Conservation (phyloP, 169 alveolate genomes). For the Eimeria maxima region DNA sequence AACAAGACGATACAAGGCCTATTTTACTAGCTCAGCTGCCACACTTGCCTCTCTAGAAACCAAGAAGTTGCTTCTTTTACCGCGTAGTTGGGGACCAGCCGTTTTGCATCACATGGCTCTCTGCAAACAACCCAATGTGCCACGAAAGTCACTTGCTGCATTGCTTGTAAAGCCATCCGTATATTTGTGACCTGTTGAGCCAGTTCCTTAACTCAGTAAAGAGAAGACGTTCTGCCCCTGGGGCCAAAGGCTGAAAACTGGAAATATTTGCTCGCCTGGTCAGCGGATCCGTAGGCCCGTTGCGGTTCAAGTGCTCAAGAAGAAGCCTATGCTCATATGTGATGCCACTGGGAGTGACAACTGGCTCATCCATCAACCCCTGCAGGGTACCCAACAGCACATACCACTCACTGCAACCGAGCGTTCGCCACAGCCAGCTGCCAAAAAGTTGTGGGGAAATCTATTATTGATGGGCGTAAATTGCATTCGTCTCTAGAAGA, state of each 20-base stretch:
- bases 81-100: slow-evolving; percentile 90
- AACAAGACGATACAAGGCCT: neutral
- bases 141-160: neutral
- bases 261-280: slow-evolving; percentile 82
- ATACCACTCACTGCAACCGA: neutral
- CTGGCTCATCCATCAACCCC: slow-evolving; percentile 94
- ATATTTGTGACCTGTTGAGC: neutral
- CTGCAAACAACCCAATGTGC: slow-evolving; percentile 65
- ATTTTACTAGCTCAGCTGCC: neutral
- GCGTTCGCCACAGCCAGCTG: neutral
- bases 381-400: slow-evolving; percentile 31
- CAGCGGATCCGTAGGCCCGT: slow-evolving; percentile 92
- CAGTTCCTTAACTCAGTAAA: neutral
- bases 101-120: slow-evolving; percentile 85
- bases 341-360: slow-evolving; percentile 92
- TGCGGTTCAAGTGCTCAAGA: slow-evolving; percentile 89
- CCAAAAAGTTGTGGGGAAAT: neutral
- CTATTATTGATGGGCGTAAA: neutral
- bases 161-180: neutral
- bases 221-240: no score
- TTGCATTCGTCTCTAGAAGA: neutral
- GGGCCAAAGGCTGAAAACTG: neutral
- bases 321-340: slow-evolving; percentile 90
- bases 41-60: slow-evolving; percentile 87
- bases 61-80: slow-evolving; percentile 90